phyloP scores from a whole-genome alignment of 2,329 filamentous ascomycete species.

The Mariannaea elegans region DNA sequence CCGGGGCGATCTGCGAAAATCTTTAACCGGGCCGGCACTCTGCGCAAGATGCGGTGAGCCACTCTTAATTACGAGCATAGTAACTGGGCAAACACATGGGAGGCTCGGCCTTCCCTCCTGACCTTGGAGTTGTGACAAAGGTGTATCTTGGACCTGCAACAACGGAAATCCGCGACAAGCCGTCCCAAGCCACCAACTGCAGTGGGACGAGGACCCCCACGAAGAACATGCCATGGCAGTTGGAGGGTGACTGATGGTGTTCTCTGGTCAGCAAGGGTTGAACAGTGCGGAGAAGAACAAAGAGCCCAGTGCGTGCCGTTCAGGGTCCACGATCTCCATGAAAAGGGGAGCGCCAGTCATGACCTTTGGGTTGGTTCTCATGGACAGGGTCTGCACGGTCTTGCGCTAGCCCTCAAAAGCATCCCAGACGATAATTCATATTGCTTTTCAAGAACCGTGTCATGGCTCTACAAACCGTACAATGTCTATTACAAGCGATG shows the following conservation, averaged over 20 bases:
- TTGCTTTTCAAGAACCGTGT: constrained; percentile 7
- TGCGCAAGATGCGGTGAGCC: constrained; percentile 37
- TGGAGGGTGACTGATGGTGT: background rate
- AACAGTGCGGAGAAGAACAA: background rate
- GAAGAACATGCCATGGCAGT: constrained; percentile 12
- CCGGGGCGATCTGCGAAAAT: constrained; percentile 31
- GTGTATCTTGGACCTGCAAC: background rate
- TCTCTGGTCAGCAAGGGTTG: constrained; percentile 2
- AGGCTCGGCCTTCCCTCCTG: background rate
- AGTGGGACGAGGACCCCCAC: constrained; percentile 10
- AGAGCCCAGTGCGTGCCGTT: constrained; percentile 4
- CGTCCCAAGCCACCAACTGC: constrained; percentile 8
- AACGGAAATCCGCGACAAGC: background rate
- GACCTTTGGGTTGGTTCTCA: constrained; percentile 19
- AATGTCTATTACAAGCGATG: too few species aligned
- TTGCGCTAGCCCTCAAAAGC: constrained; percentile 23
- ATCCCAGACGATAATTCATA: constrained; percentile 5
- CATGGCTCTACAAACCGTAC: constrained; percentile 5
- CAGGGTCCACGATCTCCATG: constrained; percentile 11
- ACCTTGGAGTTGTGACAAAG: background rate
- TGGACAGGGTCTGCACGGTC: constrained; percentile 32
- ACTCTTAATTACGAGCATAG: constrained; percentile 19
- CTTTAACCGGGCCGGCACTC: constrained; percentile 27
- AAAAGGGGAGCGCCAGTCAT: background rate
- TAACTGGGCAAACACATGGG: constrained; percentile 9